Percentiles rank a stretch among this genome's conserved stretches.
Evolutionary conservation across 345 rosid genomes (phyloP).

Genomic region (Pistacia vera): DNA sequence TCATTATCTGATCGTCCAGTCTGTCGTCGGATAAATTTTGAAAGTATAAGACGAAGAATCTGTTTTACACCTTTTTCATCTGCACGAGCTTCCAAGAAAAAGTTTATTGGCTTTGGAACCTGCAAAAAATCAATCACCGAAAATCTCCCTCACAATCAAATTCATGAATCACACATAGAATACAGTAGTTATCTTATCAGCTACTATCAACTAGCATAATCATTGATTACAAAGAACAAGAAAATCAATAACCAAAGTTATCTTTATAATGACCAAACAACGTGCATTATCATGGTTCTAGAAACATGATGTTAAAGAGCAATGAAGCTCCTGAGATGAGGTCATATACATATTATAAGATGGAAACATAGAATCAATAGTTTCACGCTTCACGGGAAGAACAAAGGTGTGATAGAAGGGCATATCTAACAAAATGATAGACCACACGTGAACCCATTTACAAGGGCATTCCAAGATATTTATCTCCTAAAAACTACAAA

Average conservation of each 20-base stretch:
- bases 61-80: constrained; percentile 93
- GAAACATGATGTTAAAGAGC: too few species aligned
- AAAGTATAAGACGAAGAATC: constrained; percentile 89
- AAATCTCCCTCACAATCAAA: constrained; percentile 1
- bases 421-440: neutral
- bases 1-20: constrained; percentile 89
- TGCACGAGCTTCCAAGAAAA: constrained; percentile 69
- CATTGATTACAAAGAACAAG: neutral
- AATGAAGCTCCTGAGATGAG: too few species aligned
- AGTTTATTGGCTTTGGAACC: constrained; percentile 88
- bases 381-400: too few species aligned
- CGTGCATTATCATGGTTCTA: too few species aligned
- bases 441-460: too few species aligned
- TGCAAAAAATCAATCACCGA: constrained; percentile 32
- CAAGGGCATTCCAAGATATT: neutral
- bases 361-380: too few species aligned
- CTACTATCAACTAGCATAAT: constrained; percentile 1
- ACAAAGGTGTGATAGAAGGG: too few species aligned
- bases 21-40: constrained; percentile 87
- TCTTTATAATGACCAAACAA: neutral
- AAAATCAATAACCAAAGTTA: neutral
- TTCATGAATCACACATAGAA: neutral
- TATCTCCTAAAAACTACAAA: neutral
- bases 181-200: neutral
- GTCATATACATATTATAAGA: too few species aligned